Evolutionary conservation across 163 green algal species (phyloP), one percentile per base, ranked within the genome.

Genomic region (Chlamydomonas reinhardtii): DNA sequence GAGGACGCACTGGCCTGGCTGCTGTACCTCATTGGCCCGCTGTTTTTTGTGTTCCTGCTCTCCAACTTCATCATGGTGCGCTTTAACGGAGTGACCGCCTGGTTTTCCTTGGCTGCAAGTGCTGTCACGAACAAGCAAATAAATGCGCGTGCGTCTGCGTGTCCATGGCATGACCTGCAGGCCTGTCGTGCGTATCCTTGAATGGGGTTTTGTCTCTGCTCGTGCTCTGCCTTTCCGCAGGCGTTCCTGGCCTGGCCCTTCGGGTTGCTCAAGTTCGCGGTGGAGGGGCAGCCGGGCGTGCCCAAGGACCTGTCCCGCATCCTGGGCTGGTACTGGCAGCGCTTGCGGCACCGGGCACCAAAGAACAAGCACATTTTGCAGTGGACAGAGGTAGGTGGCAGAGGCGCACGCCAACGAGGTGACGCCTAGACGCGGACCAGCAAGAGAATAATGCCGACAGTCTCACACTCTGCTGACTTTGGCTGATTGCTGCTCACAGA

Each of bases 41-140:
- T 83, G 17, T 83, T 83, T 39, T 83, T 83, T 17, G 29, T 83
- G 27, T 74, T 68, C 62, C 29, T 83, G 15, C 37, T 83, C 22
- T 59, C 34, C 34, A 73, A 61, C 75, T 82, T 82, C 14, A 31
- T 84, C 5, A 56, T 56, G 48, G 48, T 56, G 48, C 48, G 48
- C 39, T 48, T 5, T 48, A 48, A n/a, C n/a, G n/a, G n/a, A n/a
- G n/a, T n/a, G n/a, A n/a, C n/a, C n/a, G n/a, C n/a, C n/a, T n/a
- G n/a, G n/a, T n/a, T n/a, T n/a, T n/a, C n/a, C n/a, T n/a, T n/a
- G n/a, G n/a, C n/a, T n/a, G n/a, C n/a, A n/a, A n/a, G n/a, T n/a
- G n/a, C n/a, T n/a, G n/a, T n/a, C n/a, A n/a, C n/a, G n/a, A n/a
- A n/a, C n/a, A n/a, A n/a, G n/a, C n/a, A n/a, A n/a, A n/a, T n/a